Base-by-base conservation (phyloP, 1,139 yeast genomes). In the Protomyces inouyei region DNA sequence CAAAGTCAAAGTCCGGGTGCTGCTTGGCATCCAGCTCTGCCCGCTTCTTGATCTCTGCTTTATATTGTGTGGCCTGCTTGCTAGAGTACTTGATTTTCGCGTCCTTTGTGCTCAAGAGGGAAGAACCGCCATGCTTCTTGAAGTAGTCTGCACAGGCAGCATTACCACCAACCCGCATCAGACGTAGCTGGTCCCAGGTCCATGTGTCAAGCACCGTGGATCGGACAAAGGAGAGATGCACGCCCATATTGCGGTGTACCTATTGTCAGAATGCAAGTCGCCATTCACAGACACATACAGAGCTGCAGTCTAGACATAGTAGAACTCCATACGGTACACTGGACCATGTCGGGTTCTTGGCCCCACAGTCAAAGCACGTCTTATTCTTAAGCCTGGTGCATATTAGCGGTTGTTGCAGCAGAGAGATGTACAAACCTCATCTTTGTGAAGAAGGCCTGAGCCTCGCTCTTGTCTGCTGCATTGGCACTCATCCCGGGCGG, bases 331-430 rank as follows among this genome's bases (percentile, higher is more conserved):
- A 92, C 74, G 95, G 93, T 56, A 98, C 97, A 10, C 97, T 89
- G 3, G 98, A 97, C 99, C 99, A 93, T 73, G 95, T 97, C 8
- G 99, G 98, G 74, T 92, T 92, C 68, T 95, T 96, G 3, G 97
- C 96, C 51, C 82, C 83, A 76, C 98, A 95, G 76, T 93, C 99
- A 74, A 90, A 87, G 77, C 99, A 93, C 25, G 63, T 59, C 63
- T 59, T 59, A 55, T 59, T 59, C 53, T 59, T 59, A 3, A 55
- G 53, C 52, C 48, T 43, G 12, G 48, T 4, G 23, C 12, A 10
- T 43, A 9, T 37, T 37, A 37, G 43, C 32, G 43, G 14, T 16
- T 38, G n/a, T 38, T 16, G n/a, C 43, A 4, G 1, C 48, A 18
- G 25, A 3, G 48, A n/a, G 18, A 21, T n/a, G 16, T n/a, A 1